A percentile compares a stretch with the other conserved stretches of the same genome.
phyloP scores from a whole-genome alignment of 768 basidiomycete species.

The Pulveroboletus sp. region DNA sequence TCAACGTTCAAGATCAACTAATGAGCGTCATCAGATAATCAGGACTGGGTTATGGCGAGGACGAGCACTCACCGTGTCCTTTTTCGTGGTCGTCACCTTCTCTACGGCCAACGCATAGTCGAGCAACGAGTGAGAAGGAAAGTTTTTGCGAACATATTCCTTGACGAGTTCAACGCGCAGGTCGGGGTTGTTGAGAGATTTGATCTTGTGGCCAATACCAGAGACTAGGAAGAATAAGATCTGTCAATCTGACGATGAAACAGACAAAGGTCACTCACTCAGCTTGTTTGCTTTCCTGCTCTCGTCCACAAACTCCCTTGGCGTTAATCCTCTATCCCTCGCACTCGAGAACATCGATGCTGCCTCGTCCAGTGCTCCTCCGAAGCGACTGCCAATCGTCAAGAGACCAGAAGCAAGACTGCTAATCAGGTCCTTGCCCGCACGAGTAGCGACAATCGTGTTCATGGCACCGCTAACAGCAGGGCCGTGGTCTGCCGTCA shows the following conservation, averaged over 20 bases:
- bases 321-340: conserved; percentile 85
- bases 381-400: conserved; percentile 97
- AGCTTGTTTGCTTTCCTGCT: conserved; percentile 92
- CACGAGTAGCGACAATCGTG: conserved; percentile 97
- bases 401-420: conserved; percentile 93
- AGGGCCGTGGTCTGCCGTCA: conserved; percentile 97
- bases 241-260: conserved; percentile 2
- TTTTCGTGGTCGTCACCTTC: conserved; percentile 96
- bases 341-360: conserved; percentile 93
- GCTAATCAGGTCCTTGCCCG: conserved; percentile 98
- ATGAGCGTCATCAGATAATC: background rate
- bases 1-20: conserved; percentile 95
- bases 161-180: conserved; percentile 90
- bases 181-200: conserved; percentile 96
- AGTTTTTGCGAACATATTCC: conserved; percentile 92
- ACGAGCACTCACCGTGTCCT: conserved; percentile 65
- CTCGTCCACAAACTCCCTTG: conserved; percentile 96
- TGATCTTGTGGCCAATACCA: conserved; percentile 99
- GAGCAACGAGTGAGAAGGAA: conserved; percentile 89
- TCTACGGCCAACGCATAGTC: conserved; percentile 97
- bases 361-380: conserved; percentile 97
- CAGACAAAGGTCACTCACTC: conserved; percentile 46
- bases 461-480: conserved; percentile 99
- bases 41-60: background rate
- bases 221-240: conserved; percentile 50